These are phyloP conservation scores for Verticillium klebahnii DNA, from an alignment of 2,329 filamentous ascomycete genomes.

Conservation along the genomic window DNA sequence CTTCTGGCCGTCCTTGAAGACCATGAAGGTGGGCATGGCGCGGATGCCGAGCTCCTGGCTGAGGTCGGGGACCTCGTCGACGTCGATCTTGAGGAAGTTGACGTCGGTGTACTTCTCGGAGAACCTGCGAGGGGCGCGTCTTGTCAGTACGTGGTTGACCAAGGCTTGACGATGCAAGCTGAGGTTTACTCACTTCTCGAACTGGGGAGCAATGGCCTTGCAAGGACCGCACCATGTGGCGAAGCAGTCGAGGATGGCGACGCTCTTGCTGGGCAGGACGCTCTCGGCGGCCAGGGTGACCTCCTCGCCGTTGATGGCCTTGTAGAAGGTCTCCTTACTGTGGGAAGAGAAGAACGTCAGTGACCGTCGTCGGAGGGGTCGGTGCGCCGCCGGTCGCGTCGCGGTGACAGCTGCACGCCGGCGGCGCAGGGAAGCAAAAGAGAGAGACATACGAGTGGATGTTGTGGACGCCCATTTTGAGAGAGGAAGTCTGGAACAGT, in stretches of 20 bases:
- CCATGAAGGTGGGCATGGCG: conserved; percentile 87
- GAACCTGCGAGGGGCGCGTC: conserved; percentile 39
- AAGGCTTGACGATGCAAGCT: neutral
- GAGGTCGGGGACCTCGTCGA: conserved; percentile 74
- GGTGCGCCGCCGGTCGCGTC: neutral
- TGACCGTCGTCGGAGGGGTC: neutral
- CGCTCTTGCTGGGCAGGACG: conserved; percentile 35
- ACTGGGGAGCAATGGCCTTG: conserved; percentile 75
- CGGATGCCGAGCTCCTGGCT: conserved; percentile 74
- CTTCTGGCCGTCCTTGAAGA: conserved; percentile 79
- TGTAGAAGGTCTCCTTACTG: conserved; percentile 57
- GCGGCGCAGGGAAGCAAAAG: neutral
- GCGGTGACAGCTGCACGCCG: neutral
- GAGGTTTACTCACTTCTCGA: conserved; percentile 18
- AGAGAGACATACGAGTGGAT: conserved; percentile 27
- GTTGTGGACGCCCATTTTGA: conserved; percentile 40
- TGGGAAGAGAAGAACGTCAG: conserved; percentile 1
- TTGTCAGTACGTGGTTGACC: neutral
- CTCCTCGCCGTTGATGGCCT: conserved; percentile 36
- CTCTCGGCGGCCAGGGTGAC: conserved; percentile 3
- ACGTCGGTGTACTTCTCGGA: conserved; percentile 48
- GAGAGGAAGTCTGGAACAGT: neutral
- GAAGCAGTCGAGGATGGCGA: conserved; percentile 81
- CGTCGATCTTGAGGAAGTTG: conserved; percentile 86
- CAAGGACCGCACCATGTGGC: conserved; percentile 93